A percentile compares a stretch with the other conserved stretches of the same genome.
phyloP scores from a whole-genome alignment of 1,284 basidiomycete species.

The Marasmius sp. region DNA sequence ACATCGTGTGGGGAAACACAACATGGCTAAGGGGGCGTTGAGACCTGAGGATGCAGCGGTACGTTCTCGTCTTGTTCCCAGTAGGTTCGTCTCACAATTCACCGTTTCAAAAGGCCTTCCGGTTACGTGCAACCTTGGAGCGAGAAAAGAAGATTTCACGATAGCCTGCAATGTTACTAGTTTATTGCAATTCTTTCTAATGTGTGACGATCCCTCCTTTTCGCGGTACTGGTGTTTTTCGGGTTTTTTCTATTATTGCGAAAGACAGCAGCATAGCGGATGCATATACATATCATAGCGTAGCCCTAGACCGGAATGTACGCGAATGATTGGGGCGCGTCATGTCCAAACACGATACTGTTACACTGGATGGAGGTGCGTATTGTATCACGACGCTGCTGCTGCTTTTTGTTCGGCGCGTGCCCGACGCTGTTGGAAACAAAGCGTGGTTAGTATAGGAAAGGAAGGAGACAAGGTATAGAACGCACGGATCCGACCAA shows the following conservation, averaged over 20 bases:
- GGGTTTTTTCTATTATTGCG: conserved; percentile 6
- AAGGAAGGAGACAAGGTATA: conserved; percentile 1
- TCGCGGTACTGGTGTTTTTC: conserved; percentile 6
- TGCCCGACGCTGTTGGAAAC: background rate
- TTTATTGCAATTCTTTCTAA: too few relatives aligned
- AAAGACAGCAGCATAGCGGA: conserved; percentile 4
- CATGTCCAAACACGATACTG: conserved; percentile 1
- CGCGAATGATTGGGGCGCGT: background rate
- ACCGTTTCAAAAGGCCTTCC: conserved; percentile 43
- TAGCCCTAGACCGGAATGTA: conserved; percentile 1
- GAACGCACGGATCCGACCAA: conserved; percentile 74
- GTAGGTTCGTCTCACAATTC: background rate
- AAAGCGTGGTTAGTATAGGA: background rate
- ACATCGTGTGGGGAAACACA: conserved; percentile 68
- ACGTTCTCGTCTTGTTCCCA: conserved; percentile 25
- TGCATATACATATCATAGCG: conserved; percentile 2
- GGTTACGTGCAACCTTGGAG: conserved; percentile 58
- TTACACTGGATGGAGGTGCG: conserved; percentile 1
- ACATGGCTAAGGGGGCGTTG: conserved; percentile 82
- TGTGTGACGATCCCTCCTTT: background rate
- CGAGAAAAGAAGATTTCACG: conserved; percentile 48
- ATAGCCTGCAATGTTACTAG: background rate
- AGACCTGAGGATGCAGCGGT: conserved; percentile 80
- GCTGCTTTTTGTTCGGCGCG: background rate
- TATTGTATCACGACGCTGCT: background rate